Evolutionary conservation across 2,329 filamentous ascomycete species (phyloP), one percentile per base, ranked within the genome.

Genomic region (Gliomastix tumulicola): DNA sequence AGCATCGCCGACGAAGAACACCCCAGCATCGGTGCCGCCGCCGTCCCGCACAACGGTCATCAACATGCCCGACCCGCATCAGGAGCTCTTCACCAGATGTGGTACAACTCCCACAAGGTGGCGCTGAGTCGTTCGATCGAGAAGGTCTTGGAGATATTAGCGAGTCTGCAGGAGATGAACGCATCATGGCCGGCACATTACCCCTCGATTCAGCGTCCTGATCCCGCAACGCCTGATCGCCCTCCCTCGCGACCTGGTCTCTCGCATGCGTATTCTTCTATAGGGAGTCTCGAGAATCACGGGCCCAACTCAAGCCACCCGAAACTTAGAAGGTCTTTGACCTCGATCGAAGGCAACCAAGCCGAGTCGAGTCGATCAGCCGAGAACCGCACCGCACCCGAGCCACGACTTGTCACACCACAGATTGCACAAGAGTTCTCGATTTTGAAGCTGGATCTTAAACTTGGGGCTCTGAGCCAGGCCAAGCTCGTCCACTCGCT

Each of bases 361-460:
- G 73, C 77, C 21, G 88, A 94, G 57, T 88, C 85, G 7, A 94
- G 87, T 59, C 76, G 72, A 42, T 65, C 74, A 16, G 80, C 76
- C n/a, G 77, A 85, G 48, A 69, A 65, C 38, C 78, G 80, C 43
- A 56, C 68, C 23, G 57, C 63, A 4, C 59, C 74, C 9, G 88
- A 94, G 53, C 90, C 90, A 12, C 74, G 92, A 45, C 71, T 98
- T 18, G 82, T 97, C 42, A 88, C 88, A 3, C 87, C 88, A 21
- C 88, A 97, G 59, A 88, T 97, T 44, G 87, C 89, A 4, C 88
- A 95, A 46, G 89, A 98, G 52, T 96, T 97, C 50, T 97, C 90
- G 1, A 82, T 98, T 21, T 64, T 98, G 45, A 98, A 97, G 63
- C 69, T 98, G 43, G 92, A 98, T 57, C 65, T 98, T 39, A 95